Evolutionary conservation across 768 basidiomycete species (phyloP), one percentile per base, ranked within the genome.

Genomic region (Boletus tomentosulus): DNA sequence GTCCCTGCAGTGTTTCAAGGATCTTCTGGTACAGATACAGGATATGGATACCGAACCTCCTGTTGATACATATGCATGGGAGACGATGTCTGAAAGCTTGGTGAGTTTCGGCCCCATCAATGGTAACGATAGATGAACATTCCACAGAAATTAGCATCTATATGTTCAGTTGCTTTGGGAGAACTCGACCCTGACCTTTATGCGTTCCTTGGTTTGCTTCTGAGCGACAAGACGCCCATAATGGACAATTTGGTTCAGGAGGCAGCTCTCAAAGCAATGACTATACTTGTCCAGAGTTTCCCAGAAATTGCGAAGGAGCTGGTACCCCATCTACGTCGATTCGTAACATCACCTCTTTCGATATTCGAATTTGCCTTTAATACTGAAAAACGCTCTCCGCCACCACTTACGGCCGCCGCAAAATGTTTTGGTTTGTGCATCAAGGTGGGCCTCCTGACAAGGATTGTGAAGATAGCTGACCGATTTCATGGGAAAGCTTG

Each of bases 391-490:
- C 81, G 86, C 25, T 83, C 89, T 0, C 87, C 90, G 1, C 86
- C 89, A 0, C 85, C 92, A 1, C 74, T 97, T 15, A 78, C 80
- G 22, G 89, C 93, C 1, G 92, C 94, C 11, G 92, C 94, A 3
- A 92, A 89, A 67, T 93, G 92, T 60, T 79, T 98, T 30, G 90
- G 92, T 2, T 75, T 92, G 43, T 97, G 94, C 69, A 87, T 98
- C 55, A 84, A 86, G 71, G 92, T 92, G 60, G 27, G 43, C 9
- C 3, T 49, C 27, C 13, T 30, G 30, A 44, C 6, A 34, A 11
- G 24, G n/a, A 6, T 37, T 13, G 25, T 54, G 11, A 33, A 39
- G 47, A 9, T 54, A 15, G 15, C 38, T 56, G 22, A 42, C 25
- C 42, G 28, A 59, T 46, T 58, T 53, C 24, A 47, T 57, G 10